phyloP scores from a whole-genome alignment of 1,139 yeast species.

The Saccharomycopsis phalli region DNA sequence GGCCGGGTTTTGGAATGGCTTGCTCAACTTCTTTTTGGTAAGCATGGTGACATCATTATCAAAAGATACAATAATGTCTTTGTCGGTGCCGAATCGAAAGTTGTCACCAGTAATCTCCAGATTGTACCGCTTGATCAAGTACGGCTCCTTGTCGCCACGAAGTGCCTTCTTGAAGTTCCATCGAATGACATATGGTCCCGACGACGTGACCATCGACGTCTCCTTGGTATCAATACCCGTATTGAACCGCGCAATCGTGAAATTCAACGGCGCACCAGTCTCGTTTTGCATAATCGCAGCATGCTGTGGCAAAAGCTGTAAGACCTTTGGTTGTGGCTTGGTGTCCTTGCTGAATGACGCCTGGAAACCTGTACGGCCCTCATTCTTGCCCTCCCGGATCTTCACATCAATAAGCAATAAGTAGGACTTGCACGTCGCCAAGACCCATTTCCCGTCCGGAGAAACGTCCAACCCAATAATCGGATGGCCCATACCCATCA shows the following conservation, averaged over 20 bases:
- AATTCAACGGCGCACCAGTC: slow-evolving; percentile 43
- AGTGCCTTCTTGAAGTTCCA: slow-evolving; percentile 67
- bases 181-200: slow-evolving; percentile 72
- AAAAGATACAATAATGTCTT: slow-evolving; percentile 60
- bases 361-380: slow-evolving; percentile 55
- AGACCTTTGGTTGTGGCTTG: slow-evolving; percentile 62
- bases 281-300: slow-evolving; percentile 51
- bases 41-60: slow-evolving; percentile 66
- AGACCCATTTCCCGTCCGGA: slow-evolving; percentile 72
- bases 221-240: slow-evolving; percentile 56
- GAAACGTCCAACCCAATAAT: slow-evolving; percentile 61
- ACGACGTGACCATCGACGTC: slow-evolving; percentile 63
- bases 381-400: slow-evolving; percentile 52
- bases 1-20: no score
- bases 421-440: slow-evolving; percentile 71
- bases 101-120: slow-evolving; percentile 66
- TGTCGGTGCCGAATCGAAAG: slow-evolving; percentile 65
- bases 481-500: slow-evolving; percentile 77
- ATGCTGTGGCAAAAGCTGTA: slow-evolving; percentile 66
- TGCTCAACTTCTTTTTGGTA: slow-evolving; percentile 46
- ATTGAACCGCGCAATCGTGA: slow-evolving; percentile 72
- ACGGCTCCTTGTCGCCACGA: slow-evolving; percentile 46
- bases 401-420: slow-evolving; percentile 58
- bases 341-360: slow-evolving; percentile 55
- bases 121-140: slow-evolving; percentile 54